Evolutionary conservation across 179 eudicot species (phyloP), one percentile per base, ranked within the genome.

Genomic region (Pouteria campechiana): DNA sequence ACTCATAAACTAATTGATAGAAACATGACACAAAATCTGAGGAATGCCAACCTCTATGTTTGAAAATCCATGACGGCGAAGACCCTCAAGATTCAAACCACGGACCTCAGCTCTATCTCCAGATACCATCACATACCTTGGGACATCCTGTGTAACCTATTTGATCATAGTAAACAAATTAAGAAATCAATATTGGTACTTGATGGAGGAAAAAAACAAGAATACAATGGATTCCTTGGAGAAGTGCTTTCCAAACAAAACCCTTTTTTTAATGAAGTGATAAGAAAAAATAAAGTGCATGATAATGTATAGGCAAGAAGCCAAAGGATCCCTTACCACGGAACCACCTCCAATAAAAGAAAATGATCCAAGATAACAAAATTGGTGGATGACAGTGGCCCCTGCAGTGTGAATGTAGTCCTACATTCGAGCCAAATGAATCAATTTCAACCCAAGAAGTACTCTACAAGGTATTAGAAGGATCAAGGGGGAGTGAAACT

Each of bases 71-170:
- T 63, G 50, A 33, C 98, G 86, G 17, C 76, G 70, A 17, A 90
- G 78, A 41, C 95, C 95, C 79, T 78, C 98, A 54, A 82, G 44
- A 68, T 90, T 90, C 44, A 90, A 64, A 61, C 95, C 93, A 44
- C 93, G 90, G 12, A 90, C 66, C 63, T 79, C 95, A 54, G 98
- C 93, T 74, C 98, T 77, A 41, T 86, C 93, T 61, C 93, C 98
- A 36, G 90, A 68, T 39, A 90, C 93, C 87, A 78, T 81, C 58
- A 62, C 62, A 69, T 74, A 90, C 65, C 52, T 79, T 44, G 98
- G 98, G 35, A 90, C 87, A 60, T 90, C 98, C 81, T 81, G 98
- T 44, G 90, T 76, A 55, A 85, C 76, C 93, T 87, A 47, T 28
- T 52, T 25, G 59, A 21, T 25, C 1, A 49, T 32, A 57, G 18